Percentiles rank a stretch among this genome's conserved stretches.
These are phyloP conservation scores for Scedosporium minutisporum DNA, from an alignment of 2,329 filamentous ascomycete genomes.

Conservation along the genomic window DNA sequence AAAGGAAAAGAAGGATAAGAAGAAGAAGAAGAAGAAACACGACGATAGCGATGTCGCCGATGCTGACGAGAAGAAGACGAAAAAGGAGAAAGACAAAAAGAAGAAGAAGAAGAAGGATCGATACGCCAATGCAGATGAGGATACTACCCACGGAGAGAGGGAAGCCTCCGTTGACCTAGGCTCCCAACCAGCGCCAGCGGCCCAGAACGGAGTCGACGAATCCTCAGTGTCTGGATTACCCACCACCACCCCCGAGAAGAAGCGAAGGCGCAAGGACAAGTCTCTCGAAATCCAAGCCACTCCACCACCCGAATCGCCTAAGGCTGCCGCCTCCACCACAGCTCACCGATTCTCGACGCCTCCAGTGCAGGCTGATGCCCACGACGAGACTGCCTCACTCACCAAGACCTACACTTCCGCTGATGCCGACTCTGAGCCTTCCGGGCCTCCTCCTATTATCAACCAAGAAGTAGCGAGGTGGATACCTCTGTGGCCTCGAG, in stretches of 20 bases:
- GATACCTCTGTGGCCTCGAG: slow-evolving; percentile 62
- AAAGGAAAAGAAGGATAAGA: slow-evolving; percentile 12
- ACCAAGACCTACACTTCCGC: slow-evolving; percentile 32
- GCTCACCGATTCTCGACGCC: slow-evolving; percentile 9
- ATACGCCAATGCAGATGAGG: background rate
- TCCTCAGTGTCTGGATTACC: background rate
- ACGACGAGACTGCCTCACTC: slow-evolving; percentile 14
- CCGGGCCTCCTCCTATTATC: slow-evolving; percentile 54
- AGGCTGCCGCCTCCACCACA: background rate
- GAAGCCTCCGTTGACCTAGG: background rate
- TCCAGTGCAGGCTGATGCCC: slow-evolving; percentile 14
- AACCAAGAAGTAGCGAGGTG: slow-evolving; percentile 74
- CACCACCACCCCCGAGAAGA: background rate
- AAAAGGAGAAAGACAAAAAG: slow-evolving; percentile 22
- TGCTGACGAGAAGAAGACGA: slow-evolving; percentile 15
- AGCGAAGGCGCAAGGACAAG: slow-evolving; percentile 6
- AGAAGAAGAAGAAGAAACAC: slow-evolving; percentile 23
- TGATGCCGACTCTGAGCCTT: slow-evolving; percentile 24
- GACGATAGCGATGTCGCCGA: slow-evolving; percentile 1
- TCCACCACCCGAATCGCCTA: background rate
- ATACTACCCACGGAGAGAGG: background rate
- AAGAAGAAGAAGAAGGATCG: slow-evolving; percentile 24
- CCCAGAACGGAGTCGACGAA: background rate
- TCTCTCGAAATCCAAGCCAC: slow-evolving; percentile 2
- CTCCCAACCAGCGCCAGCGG: background rate